Conservation (phyloP, 2,329 filamentous ascomycete species). For the Ceratocystis eucalypticola region DNA sequence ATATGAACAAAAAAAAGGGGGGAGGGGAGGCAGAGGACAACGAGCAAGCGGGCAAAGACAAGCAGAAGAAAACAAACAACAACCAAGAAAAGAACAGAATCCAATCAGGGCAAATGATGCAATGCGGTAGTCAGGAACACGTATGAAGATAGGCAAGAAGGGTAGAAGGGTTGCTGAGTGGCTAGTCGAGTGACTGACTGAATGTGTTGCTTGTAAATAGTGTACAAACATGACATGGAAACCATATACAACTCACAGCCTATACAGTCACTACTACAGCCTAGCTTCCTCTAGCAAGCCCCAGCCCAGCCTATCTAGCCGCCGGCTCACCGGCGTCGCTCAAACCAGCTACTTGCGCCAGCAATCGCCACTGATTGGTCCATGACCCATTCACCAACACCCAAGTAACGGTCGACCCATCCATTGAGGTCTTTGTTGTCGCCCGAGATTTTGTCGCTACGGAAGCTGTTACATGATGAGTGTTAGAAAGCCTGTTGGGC, state of each 20-base stretch:
- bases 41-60: not conserved
- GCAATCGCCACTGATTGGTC: conserved; percentile 90
- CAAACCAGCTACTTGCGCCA: conserved; percentile 78
- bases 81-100: not conserved
- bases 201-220: not conserved
- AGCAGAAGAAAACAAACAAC: not conserved
- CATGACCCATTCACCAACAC: conserved; percentile 95
- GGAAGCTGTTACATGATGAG: conserved; percentile 47
- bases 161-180: not conserved
- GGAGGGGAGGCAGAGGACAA: not conserved
- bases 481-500: not conserved
- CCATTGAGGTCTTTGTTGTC: conserved; percentile 72
- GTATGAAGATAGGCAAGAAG: not conserved
- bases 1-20: not conserved
- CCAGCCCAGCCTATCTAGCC: not conserved
- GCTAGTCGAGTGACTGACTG: not conserved
- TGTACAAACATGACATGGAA: not conserved
- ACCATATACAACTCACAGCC: not conserved
- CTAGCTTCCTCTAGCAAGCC: not conserved
- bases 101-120: too few relatives aligned
- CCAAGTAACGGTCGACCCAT: conserved; percentile 89
- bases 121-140: too few relatives aligned
- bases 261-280: not conserved
- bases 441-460: conserved; percentile 64
- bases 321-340: conserved; percentile 58